Base-by-base conservation (phyloP, 164 flowering plant genomes). In the Macadamia integrifolia region DNA sequence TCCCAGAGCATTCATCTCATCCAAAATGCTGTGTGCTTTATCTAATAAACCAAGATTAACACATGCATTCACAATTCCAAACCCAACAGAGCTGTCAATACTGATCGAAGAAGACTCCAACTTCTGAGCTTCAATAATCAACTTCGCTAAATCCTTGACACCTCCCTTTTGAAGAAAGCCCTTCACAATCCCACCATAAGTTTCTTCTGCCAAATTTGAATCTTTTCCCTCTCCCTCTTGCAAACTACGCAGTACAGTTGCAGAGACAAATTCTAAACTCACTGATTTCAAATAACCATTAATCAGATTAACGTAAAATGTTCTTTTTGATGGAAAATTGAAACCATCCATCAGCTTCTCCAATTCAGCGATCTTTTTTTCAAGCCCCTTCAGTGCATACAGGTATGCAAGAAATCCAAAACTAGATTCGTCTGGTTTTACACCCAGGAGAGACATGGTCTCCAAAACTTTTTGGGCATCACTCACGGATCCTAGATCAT, bases 391-490 rank as follows among this genome's bases (percentile, higher is more conserved):
- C 10, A 80, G 42, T 35, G 96, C 92, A 83, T 92, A 94, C 76
- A 92, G 76, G 80, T 90, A 89, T 66, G 87, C 96, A 69, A 92
- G 88, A 73, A 79, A 81, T 23, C 93, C 93, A 70, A 92, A 87
- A 67, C 88, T 92, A 18, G 58, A 62, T 35, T 85, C 91, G 76
- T 90, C 90, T 0, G 99, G 98, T 71, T 72, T 65, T 57, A 92
- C 74, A 56, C 89, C 89, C 74, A 92, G 77, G 70, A 78, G 71
- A 13, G 97, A 79, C 97, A 94, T 94, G 8, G 75, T 82, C 30
- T 89, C 94, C 58, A 92, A 60, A 30, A 94, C 89, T 11, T 66
- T 83, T 77, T 94, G 94, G 9, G 99, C 98, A 71, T 89, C 99
- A 60, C 56, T 64, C 35, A 88, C 84, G 2, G 92, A 88, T 60